Evolutionary conservation across 345 rosid genomes (phyloP), one percentile per base, ranked within the genome.

Genomic region (Bruguiera gymnorhiza): DNA sequence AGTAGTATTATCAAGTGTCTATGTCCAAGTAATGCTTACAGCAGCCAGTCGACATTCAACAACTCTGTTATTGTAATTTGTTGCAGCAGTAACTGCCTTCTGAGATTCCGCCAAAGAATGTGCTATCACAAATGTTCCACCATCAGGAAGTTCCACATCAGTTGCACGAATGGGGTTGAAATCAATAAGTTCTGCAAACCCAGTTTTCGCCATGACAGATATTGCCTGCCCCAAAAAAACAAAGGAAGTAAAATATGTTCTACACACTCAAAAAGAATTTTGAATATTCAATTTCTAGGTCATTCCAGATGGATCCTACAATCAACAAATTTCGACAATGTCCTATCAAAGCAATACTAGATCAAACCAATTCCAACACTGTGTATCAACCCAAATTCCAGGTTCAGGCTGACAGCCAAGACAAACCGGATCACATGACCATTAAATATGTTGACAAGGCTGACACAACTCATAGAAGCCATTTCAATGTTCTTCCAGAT

Each of bases 121-220:
- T 23, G 98, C 97, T 62, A 96, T 92, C 36, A 96, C 87, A 80
- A 96, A 96, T 71, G 88, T 89, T 1, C 98, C 99, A n/a, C 97
- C 98, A 68, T 79, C 77, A 78, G 98, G 99, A 81, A 92, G 98
- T 82, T 92, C 75, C 73, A 95, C 96, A 71, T 95, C 99, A 63
- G 98, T 95, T 79, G 96, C 99, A 19, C 86, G 87, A 60, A 96
- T 85, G 68, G 99, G 99, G 67, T 96, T 96, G 83, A 96, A 96
- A 83, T 96, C 99, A 80, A 96, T 96, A 69, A 96, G 97, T 86
- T 96, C 99, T 10, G 99, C 99, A 84, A 96, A 96, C 27, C 98
- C 99, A 70, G 79, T 54, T 83, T 89, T 87, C 48, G 98, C 99
- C 99, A 90, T 96, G 37, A 96, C 83, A 46, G 98, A 96, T 81